Evolutionary conservation across 345 rosid species (phyloP).

Genomic region (Salix dunnii): DNA sequence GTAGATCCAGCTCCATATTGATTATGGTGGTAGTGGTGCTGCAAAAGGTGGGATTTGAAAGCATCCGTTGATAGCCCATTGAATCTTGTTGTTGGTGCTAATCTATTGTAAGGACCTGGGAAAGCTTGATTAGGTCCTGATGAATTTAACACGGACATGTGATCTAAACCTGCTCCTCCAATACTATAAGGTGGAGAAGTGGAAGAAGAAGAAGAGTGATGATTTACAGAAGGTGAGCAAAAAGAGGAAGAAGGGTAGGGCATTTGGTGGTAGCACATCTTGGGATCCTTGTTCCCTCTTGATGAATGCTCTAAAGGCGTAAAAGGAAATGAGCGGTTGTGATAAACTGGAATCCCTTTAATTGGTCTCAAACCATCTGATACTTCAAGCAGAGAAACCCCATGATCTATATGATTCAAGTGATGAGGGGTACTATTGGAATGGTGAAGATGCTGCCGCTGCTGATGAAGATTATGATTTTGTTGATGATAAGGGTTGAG

Average conservation of each 20-base stretch:
- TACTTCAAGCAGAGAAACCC: constrained; percentile 31
- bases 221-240: constrained; percentile 21
- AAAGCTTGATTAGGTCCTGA: constrained; percentile 18
- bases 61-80: constrained; percentile 45
- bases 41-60: constrained; percentile 39
- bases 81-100: constrained; percentile 34
- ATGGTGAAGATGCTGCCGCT: constrained; percentile 2
- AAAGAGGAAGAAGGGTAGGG: constrained; percentile 34
- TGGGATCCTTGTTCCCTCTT: constrained; percentile 39
- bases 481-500: constrained; percentile 25
- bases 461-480: constrained; percentile 14
- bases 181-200: constrained; percentile 38
- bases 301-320: constrained; percentile 20
- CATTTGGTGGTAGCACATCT: constrained; percentile 41
- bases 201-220: constrained; percentile 32
- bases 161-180: constrained; percentile 50
- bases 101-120: constrained; percentile 21
- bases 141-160: constrained; percentile 46
- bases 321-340: constrained; percentile 63
- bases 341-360: constrained; percentile 79
- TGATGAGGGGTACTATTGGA: background rate
- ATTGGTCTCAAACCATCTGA: constrained; percentile 59
- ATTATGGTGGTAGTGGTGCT: constrained; percentile 33
- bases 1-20: constrained; percentile 41
- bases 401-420: constrained; percentile 23